Base-by-base conservation (phyloP, 148 eudicot genomes). In the Hydrangea macrophylla region DNA sequence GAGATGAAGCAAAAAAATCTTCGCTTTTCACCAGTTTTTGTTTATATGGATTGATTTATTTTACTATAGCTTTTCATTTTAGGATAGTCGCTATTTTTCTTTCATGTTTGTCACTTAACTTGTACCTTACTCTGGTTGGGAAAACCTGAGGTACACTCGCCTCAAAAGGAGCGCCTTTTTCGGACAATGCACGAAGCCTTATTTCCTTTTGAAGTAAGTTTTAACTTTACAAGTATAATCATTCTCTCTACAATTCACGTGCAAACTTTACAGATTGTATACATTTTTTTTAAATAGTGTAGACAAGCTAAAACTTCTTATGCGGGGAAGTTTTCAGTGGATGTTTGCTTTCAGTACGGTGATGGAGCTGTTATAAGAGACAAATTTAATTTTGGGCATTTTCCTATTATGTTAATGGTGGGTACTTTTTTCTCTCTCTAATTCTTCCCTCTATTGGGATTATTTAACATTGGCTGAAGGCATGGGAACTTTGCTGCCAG, bases 371-470 rank as follows among this genome's bases (percentile, higher is more conserved):
- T 60, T 37, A 70, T 86, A 9, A 75, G 83, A 71, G 88, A 94
- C 31, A 79, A 59, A 36, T 63, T 83, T 36, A 65, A 71, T 68
- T 79, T 94, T 73, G 97, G 98, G 35, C 83, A 76, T 58, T 83
- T 94, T 42, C 98, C 98, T 53, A 69, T 94, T 28, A 90, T 94
- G 98, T 70, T 94, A 60, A 90, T 80, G 98, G 98, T 88, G 65
- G 55, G 78, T 76, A 22, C 7, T 39, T 2, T 42, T 13, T 42
- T 42, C 11, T 42, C 8, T 35, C 8, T 35, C 39, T 35, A 8
- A 8, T 35, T 35, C 8, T 35, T 8, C 39, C 4, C 4, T 35
- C 8, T 35, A 8, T n/a, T n/a, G n/a, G n/a, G n/a, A n/a, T n/a
- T n/a, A n/a, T n/a, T n/a, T n/a, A n/a, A n/a, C n/a, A n/a, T n/a